Conservation (phyloP, 2,329 filamentous ascomycete genomes). For the Penicillium decumbens region DNA sequence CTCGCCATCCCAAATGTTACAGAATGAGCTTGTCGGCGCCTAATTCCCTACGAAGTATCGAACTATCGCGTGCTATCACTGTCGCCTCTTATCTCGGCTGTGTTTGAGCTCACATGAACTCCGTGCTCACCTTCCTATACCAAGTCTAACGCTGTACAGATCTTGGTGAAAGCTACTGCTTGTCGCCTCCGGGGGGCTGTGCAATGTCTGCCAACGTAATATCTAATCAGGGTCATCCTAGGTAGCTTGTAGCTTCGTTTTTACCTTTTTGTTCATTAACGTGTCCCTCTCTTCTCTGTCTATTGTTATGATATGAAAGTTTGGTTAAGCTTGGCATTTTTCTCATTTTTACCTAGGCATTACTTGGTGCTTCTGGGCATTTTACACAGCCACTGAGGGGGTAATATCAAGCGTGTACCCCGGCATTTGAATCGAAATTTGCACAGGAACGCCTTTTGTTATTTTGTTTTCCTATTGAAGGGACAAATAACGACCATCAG, state of each 20-base stretch:
- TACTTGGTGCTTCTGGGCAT: slow-evolving; percentile 15
- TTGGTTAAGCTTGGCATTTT: slow-evolving; percentile 3
- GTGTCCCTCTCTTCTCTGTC: background rate
- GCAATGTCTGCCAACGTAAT: background rate
- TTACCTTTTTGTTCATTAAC: background rate
- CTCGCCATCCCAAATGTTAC: background rate
- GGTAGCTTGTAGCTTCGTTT: background rate
- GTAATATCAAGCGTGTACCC: slow-evolving; percentile 1
- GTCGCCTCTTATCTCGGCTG: background rate
- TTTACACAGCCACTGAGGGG: slow-evolving; percentile 17
- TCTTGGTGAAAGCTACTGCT: background rate
- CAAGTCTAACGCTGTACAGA: background rate
- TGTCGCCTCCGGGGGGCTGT: background rate
- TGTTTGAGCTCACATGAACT: background rate
- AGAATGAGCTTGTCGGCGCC: background rate
- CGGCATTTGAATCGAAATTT: background rate
- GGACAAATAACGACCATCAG: background rate
- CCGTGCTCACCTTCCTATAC: background rate
- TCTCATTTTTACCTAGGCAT: background rate
- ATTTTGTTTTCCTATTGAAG: slow-evolving; percentile 2
- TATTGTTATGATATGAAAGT: background rate
- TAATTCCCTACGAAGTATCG: background rate
- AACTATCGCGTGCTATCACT: background rate
- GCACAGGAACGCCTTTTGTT: background rate
- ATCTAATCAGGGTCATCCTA: background rate